Conservation (phyloP, 2,329 filamentous ascomycete species). For the Aspergillus nomiae region DNA sequence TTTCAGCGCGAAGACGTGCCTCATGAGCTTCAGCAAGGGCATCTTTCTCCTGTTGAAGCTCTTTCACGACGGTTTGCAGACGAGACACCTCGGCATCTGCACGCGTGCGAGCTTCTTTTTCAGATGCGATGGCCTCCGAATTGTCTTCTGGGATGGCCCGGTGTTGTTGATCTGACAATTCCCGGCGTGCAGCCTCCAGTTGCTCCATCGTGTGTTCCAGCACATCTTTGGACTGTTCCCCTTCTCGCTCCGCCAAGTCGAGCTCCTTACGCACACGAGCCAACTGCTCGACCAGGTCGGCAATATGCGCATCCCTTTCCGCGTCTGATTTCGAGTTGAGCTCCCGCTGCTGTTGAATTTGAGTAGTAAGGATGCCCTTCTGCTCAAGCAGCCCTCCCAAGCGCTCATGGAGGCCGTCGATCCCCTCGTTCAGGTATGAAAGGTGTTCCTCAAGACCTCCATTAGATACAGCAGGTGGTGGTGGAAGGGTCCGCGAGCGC, state of each 20-base stretch:
- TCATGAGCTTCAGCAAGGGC: constrained; percentile 12
- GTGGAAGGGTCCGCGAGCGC: constrained; percentile 52
- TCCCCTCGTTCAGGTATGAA: constrained; percentile 72
- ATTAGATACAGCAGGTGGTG: constrained; percentile 60
- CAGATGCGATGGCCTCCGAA: constrained; percentile 28
- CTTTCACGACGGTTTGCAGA: constrained; percentile 30
- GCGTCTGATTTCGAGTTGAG: constrained; percentile 84
- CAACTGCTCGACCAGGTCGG: constrained; percentile 48
- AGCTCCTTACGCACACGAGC: constrained; percentile 67
- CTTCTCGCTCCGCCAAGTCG: constrained; percentile 52
- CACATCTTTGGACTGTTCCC: constrained; percentile 42
- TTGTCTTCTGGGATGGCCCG: constrained; percentile 33
- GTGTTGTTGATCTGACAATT: constrained; percentile 36
- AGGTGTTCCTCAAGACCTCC: constrained; percentile 69
- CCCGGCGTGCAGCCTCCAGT: constrained; percentile 44
- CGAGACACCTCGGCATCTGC: constrained; percentile 35
- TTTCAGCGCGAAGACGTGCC: constrained; percentile 28
- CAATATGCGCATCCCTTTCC: constrained; percentile 52
- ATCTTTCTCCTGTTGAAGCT: constrained; percentile 8
- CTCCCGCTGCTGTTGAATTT: constrained; percentile 94
- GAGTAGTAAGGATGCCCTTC: constrained; percentile 82
- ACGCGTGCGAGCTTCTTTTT: constrained; percentile 31
- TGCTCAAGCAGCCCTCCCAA: constrained; percentile 81
- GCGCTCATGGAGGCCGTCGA: constrained; percentile 76
- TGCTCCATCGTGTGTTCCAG: constrained; percentile 46